A percentile compares a stretch with the other conserved stretches of the same genome.
Conservation (phyloP, 441 rosid species). For the Macaranga tanarius region DNA sequence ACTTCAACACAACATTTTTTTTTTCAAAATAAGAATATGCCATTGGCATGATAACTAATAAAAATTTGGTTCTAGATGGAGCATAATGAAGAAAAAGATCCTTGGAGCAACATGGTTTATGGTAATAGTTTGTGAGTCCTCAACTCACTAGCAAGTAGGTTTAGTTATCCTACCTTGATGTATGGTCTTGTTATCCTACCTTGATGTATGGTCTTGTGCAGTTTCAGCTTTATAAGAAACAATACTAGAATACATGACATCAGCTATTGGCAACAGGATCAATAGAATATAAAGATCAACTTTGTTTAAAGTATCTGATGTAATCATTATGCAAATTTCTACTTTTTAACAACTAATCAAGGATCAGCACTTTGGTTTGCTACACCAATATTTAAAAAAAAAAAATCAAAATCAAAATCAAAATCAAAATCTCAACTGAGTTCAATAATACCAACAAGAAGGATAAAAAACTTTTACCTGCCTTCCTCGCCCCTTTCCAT, state of each 20-base stretch:
- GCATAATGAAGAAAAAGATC: not conserved
- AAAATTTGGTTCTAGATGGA: not conserved
- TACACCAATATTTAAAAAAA: not conserved
- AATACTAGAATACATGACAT: not conserved
- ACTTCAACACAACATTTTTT: not conserved
- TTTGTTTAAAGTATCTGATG: not conserved
- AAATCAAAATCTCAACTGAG: not conserved
- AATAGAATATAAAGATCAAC: not conserved
- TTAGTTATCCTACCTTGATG: not conserved
- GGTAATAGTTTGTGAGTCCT: too few species aligned
- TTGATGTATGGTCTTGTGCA: not conserved
- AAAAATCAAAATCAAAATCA: not conserved
- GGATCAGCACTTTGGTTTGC: not conserved
- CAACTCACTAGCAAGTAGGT: not conserved
- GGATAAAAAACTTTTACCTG: conserved; percentile 50
- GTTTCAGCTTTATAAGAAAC: conserved; percentile 4
- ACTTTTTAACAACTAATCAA: not conserved
- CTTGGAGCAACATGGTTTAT: not conserved
- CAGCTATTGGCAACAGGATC: not conserved
- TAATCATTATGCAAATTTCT: not conserved
- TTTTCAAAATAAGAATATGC: too few species aligned
- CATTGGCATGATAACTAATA: not conserved
- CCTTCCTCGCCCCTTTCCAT: conserved; percentile 97
- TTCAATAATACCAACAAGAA: not conserved
- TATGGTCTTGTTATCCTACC: not conserved